Base-by-base conservation (phyloP, 176 grass and related monocot genomes). In the Saccharum officinarum region DNA sequence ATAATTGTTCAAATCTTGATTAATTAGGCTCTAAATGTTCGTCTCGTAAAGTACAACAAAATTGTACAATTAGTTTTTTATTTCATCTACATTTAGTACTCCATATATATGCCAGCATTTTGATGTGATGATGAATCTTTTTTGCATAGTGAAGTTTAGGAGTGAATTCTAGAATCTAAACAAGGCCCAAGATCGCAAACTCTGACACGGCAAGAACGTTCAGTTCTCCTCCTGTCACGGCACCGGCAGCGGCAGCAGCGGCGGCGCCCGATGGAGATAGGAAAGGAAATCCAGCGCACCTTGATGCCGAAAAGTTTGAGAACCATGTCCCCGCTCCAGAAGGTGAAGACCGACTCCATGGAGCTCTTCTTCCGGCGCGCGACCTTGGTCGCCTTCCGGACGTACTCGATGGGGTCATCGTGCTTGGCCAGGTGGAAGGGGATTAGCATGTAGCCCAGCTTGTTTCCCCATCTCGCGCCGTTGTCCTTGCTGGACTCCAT, bases 321-420 rank as follows among this genome's bases (percentile, higher is more conserved):
- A 7, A 95, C 6, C 50, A 93, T 16, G 2, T 89, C 52, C 10
- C 67, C 92, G 67, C 81, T 91, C 70, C 90, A 89, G 82, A 85
- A 95, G 13, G 92, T 93, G 76, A 91, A 91, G 84, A 87, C 20
- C 10, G 92, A 77, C 50, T 98, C 95, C 63, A 98, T 77, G 1
- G 95, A 98, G 68, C 46, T 95, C 90, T 98, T 98, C 85, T 98
- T 98, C 80, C 91, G 84, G 46, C 80, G 66, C 25, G 88, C 85
- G 14, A 88, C 86, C 79, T 37, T 79, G 41, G 63, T 52, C 65
- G 85, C 95, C 26, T 36, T 83, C 26, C 90, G 79, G 79, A 98
- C 76, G 79, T 95, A 93, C 70, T 92, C 85, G 9, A 95, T 25
- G 60, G 87, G 92, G 41, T 98, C 91, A 0, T 87, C 40, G 37